Conservation (phyloP, 73 alveolate species). For the Loxodes magnus region DNA sequence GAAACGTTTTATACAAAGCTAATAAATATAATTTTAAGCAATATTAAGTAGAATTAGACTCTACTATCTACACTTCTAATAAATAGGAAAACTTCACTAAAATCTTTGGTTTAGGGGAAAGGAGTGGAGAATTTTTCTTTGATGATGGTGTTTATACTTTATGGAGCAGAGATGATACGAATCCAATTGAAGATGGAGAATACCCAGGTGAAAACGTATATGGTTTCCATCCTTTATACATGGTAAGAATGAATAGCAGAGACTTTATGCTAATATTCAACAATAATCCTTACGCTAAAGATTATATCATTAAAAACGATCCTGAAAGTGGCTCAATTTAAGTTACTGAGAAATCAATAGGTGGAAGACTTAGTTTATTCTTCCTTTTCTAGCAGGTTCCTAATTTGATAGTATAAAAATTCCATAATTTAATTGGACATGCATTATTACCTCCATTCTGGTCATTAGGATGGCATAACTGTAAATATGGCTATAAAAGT, state of each 20-base stretch:
- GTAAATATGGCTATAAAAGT: constrained; percentile 80
- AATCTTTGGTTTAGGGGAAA: constrained; percentile 76
- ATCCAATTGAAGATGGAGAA: constrained; percentile 66
- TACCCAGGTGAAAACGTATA: constrained; percentile 74
- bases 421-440: constrained; percentile 60
- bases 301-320: constrained; percentile 6
- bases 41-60: no score
- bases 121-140: constrained; percentile 48
- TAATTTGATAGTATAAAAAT: constrained; percentile 54
- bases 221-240: constrained; percentile 82
- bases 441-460: constrained; percentile 81
- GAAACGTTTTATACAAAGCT: no score
- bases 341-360: constrained; percentile 17
- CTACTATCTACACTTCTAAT: no score
- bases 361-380: constrained; percentile 69
- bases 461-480: constrained; percentile 84
- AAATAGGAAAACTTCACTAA: no score
- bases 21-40: no score
- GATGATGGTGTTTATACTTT: constrained; percentile 67
- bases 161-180: constrained; percentile 65
- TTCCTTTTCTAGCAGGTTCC: constrained; percentile 54
- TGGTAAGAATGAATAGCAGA: constrained; percentile 43
- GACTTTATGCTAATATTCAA: constrained; percentile 59
- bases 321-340: constrained; percentile 43
- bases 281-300: constrained; percentile 46